Evolutionary conservation across 2,329 filamentous ascomycete genomes (phyloP), one percentile per base, ranked within the genome.

Genomic region (Talaromyces sp.): DNA sequence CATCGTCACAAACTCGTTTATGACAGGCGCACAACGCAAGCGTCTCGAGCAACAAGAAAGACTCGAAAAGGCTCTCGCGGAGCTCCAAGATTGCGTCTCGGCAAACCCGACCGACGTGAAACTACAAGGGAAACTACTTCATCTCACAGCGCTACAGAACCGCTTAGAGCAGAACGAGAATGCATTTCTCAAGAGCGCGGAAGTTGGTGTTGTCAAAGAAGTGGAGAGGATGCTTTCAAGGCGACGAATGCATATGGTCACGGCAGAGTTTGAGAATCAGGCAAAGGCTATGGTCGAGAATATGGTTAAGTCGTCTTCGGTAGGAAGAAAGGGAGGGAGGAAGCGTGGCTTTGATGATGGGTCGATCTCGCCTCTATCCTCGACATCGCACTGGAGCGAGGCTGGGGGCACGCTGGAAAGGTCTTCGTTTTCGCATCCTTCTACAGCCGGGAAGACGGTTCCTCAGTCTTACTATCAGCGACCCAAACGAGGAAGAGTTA

Each of bases 381-480:
- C n/a, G 7, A 7, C 22, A 31, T 31, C 27, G 27, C 7, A 22
- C 6, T 39, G 52, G 33, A 37, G 33, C 11, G 52, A 56, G 10
- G 25, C 31, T 15, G n/a, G 5, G n/a, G 11, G 33, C 15, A 3
- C 13, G 22, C 45, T 37, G 39, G 22, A 37, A 19, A 37, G 22
- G 15, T 59, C 37, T 25, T 59, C 56, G 7, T 43, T 45, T 31
- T 63, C 37, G 19, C 50, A 49, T 45, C 52, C 63, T 37, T 57
- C 63, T 37, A 57, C 50, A 9, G 58, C 58, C 1, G 63, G 63
- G 3, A 65, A 65, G 52, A 62, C 58, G 22, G 35, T 65, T 31
- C 27, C 37, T 52, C 59, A 10, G 17, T 13, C 17, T 27, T 61
- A 59, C 19, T 59, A 59, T 33, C 13, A 19, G 13, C 8, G 8